Conservation (phyloP, 495 filamentous ascomycete genomes). For the Talaromyces borbonicus region DNA sequence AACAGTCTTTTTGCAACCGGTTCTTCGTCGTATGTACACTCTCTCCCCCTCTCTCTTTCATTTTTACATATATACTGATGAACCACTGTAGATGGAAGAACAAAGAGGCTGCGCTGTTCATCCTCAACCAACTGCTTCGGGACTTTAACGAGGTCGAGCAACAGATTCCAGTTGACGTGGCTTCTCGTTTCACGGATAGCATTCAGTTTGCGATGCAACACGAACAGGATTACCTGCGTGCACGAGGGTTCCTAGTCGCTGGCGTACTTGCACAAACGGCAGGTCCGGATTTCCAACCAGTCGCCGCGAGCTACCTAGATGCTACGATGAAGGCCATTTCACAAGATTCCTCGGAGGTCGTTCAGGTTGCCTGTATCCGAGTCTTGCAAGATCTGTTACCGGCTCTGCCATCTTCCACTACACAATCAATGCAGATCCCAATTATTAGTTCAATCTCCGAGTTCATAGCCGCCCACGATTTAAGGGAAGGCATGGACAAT, state of each 20-base stretch:
- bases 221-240: constrained; percentile 59
- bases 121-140: constrained; percentile 68
- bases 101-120: constrained; percentile 71
- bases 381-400: constrained; percentile 74
- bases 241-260: constrained; percentile 75
- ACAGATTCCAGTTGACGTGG: constrained; percentile 52
- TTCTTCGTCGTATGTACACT: constrained; percentile 40
- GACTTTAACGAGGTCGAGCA: constrained; percentile 72
- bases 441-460: constrained; percentile 68
- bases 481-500: constrained; percentile 70
- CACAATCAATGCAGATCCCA: constrained; percentile 53
- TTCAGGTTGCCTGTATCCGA: constrained; percentile 85
- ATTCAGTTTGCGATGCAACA: constrained; percentile 69
- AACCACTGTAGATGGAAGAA: constrained; percentile 39
- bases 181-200: constrained; percentile 62
- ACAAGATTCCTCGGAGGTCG: constrained; percentile 68
- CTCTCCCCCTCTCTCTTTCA: neutral
- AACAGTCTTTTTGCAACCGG: constrained; percentile 53
- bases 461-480: constrained; percentile 68
- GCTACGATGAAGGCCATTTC: constrained; percentile 65
- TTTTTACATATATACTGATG: neutral
- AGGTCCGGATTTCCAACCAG: constrained; percentile 42
- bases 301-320: constrained; percentile 56
- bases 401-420: constrained; percentile 40
- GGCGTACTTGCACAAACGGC: constrained; percentile 57